phyloP scores from a whole-genome alignment of 441 rosid genomes.

The Mallotus japonicus region DNA sequence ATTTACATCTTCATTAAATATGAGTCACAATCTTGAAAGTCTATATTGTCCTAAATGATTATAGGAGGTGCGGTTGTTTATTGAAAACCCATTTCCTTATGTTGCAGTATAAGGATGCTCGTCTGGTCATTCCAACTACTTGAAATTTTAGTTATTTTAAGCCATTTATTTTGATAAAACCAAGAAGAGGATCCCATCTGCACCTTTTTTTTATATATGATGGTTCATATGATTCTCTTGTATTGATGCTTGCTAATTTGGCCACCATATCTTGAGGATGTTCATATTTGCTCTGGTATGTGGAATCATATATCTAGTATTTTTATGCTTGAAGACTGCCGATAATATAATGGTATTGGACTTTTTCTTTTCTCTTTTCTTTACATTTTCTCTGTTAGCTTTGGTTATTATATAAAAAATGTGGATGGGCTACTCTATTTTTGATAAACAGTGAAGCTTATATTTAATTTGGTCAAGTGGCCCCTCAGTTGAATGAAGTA shows the following conservation, averaged over 20 bases:
- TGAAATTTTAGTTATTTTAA: too few species aligned
- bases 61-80: too few species aligned
- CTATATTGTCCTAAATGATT: too few species aligned
- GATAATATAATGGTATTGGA: not conserved
- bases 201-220: too few species aligned
- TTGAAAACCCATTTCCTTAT: too few species aligned
- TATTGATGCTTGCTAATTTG: slow-evolving; percentile 1
- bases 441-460: not conserved
- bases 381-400: not conserved
- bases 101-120: too few species aligned
- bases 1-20: too few species aligned
- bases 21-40: too few species aligned
- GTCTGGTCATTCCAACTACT: too few species aligned
- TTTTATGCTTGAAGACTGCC: not conserved
- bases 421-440: not conserved
- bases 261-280: not conserved
- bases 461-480: not conserved
- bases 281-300: not conserved
- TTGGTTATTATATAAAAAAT: not conserved
- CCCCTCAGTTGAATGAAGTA: too few species aligned
- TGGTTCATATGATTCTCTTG: not conserved
- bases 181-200: too few species aligned
- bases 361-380: not conserved
- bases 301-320: not conserved
- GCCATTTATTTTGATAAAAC: too few species aligned